Conservation (phyloP, 2,329 filamentous ascomycete genomes). For the Pyricularia grisea region DNA sequence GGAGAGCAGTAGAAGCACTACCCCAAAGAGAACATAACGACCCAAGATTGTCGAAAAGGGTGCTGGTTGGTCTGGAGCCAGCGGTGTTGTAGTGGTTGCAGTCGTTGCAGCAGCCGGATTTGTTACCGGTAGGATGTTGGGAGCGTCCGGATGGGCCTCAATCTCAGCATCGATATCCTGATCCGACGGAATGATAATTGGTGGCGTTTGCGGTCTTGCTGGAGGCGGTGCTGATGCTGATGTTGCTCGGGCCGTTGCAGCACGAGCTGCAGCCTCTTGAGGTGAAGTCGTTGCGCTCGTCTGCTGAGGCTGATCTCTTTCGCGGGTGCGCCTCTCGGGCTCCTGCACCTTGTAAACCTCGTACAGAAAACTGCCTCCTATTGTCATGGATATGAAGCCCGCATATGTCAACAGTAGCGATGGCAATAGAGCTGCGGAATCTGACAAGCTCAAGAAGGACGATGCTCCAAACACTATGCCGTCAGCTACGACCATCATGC, state of each 20-base stretch:
- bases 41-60: conserved; percentile 48
- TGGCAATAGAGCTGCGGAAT: conserved; percentile 46
- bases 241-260: conserved; percentile 9
- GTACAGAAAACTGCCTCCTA: conserved; percentile 47
- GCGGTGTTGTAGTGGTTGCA: conserved; percentile 17
- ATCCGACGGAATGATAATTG: conserved; percentile 53
- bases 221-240: conserved; percentile 12
- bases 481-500: conserved; percentile 52
- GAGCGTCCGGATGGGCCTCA: conserved; percentile 17
- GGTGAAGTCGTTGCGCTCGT: conserved; percentile 9
- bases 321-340: conserved; percentile 38
- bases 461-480: conserved; percentile 48
- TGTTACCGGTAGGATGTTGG: conserved; percentile 19
- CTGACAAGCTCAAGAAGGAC: conserved; percentile 45
- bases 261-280: conserved; percentile 8
- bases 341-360: conserved; percentile 55
- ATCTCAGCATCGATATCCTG: conserved; percentile 49
- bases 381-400: conserved; percentile 45
- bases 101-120: conserved; percentile 17
- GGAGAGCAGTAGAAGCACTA: conserved; percentile 47
- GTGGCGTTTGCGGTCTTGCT: conserved; percentile 23
- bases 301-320: conserved; percentile 20
- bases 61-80: conserved; percentile 19
- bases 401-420: conserved; percentile 43
- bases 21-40: conserved; percentile 45